A percentile compares a stretch with the other conserved stretches of the same genome.
phyloP scores from a whole-genome alignment of 2,329 filamentous ascomycete species.

The Fusarium sambucinum region DNA sequence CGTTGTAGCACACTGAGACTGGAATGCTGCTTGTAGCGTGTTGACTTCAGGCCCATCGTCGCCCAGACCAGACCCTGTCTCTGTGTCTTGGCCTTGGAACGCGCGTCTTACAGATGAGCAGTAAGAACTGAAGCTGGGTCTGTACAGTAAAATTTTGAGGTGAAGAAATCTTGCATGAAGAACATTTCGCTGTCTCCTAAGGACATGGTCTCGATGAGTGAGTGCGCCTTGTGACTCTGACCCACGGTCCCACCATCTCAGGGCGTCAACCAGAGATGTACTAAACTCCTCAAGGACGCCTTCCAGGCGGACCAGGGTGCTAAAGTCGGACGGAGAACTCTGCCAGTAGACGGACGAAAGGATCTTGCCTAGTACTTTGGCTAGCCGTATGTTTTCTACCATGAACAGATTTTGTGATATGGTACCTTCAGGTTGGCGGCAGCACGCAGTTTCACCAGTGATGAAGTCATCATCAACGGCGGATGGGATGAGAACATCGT shows the following conservation, averaged over 20 bases:
- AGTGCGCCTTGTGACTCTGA: not conserved
- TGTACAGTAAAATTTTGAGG: not conserved
- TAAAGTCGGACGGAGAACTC: not conserved
- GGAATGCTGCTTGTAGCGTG: not conserved
- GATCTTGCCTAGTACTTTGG: slow-evolving; percentile 5
- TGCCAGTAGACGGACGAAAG: not conserved
- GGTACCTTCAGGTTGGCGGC: not conserved
- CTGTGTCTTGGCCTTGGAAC: not conserved
- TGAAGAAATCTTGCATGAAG: not conserved
- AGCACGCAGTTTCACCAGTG: fast-evolving
- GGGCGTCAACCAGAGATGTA: not conserved
- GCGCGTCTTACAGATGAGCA: not conserved
- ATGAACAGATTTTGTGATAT: slow-evolving; percentile 4
- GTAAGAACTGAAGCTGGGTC: not conserved
- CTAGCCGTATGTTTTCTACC: slow-evolving; percentile 2
- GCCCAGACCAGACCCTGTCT: fast-evolving
- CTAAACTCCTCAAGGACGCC: not conserved
- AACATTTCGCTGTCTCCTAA: not conserved
- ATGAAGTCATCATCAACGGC: slow-evolving; percentile 11
- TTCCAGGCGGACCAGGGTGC: not conserved
- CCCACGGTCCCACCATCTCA: not conserved
- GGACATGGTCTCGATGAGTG: fast-evolving
- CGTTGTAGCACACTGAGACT: not conserved
- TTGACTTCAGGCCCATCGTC: fast-evolving
- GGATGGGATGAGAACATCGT: not conserved